Evolutionary conservation across 805 yeast genomes (phyloP).

Genomic region (Kuraishia capsulata): DNA sequence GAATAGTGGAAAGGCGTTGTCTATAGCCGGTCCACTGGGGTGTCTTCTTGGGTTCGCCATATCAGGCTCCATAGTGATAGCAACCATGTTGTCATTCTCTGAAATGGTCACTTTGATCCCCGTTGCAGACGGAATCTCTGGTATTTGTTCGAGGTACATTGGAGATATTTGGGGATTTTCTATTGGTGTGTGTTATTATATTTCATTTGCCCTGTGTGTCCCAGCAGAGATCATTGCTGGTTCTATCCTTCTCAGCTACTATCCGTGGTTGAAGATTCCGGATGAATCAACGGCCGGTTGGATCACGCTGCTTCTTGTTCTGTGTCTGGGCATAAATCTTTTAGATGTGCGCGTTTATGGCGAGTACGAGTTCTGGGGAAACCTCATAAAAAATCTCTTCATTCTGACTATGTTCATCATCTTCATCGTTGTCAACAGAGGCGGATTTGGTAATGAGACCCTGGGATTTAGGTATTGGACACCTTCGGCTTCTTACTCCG

Average conservation of each 20-base stretch:
- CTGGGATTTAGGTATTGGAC: constrained; percentile 59
- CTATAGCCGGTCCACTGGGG: constrained; percentile 59
- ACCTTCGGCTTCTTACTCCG: constrained; percentile 29
- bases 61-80: constrained; percentile 46
- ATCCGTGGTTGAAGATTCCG: constrained; percentile 34
- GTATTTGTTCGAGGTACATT: constrained; percentile 50
- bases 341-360: constrained; percentile 45
- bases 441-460: constrained; percentile 15
- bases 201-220: constrained; percentile 52
- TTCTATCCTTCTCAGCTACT: constrained; percentile 53
- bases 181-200: constrained; percentile 54
- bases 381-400: not conserved
- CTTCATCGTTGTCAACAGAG: constrained; percentile 3
- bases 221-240: constrained; percentile 70
- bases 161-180: constrained; percentile 58
- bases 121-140: constrained; percentile 54
- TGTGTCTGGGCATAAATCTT: constrained; percentile 34
- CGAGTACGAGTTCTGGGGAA: constrained; percentile 1
- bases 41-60: constrained; percentile 46
- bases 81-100: constrained; percentile 52
- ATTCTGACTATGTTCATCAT: constrained; percentile 2
- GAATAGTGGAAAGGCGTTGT: constrained; percentile 51
- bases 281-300: constrained; percentile 47
- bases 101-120: constrained; percentile 66
- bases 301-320: constrained; percentile 38